Evolutionary conservation across 176 grass and related monocot species (phyloP).

Genomic region (Triticum aestivum): IWGSC_CS_RefSeq_v2.1 NC_057808.1:488990605-488991104

Average conservation of each 20-base stretch:
- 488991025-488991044: slow-evolving; percentile 80
- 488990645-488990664: slow-evolving; percentile 7
- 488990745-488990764: slow-evolving; percentile 29
- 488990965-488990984: slow-evolving; percentile 50
- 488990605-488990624: background rate
- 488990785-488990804: background rate
- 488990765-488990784: slow-evolving; percentile 42
- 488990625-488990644: background rate
- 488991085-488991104: slow-evolving; percentile 15
- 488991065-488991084: background rate
- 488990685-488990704: background rate
- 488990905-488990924: slow-evolving; percentile 75
- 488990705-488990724: background rate
- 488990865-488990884: slow-evolving; percentile 44
- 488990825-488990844: background rate
- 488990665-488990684: background rate
- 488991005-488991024: slow-evolving; percentile 66
- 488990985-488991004: slow-evolving; percentile 74
- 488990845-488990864: slow-evolving; percentile 3
- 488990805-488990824: background rate
- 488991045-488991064: slow-evolving; percentile 58
- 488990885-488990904: slow-evolving; percentile 78
- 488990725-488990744: slow-evolving; percentile 45
- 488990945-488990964: slow-evolving; percentile 29
- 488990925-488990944: slow-evolving; percentile 67